These are phyloP conservation scores for Cnidoscolus chayamansa DNA, from an alignment of 441 rosid genomes.

Conservation along the genomic window DNA sequence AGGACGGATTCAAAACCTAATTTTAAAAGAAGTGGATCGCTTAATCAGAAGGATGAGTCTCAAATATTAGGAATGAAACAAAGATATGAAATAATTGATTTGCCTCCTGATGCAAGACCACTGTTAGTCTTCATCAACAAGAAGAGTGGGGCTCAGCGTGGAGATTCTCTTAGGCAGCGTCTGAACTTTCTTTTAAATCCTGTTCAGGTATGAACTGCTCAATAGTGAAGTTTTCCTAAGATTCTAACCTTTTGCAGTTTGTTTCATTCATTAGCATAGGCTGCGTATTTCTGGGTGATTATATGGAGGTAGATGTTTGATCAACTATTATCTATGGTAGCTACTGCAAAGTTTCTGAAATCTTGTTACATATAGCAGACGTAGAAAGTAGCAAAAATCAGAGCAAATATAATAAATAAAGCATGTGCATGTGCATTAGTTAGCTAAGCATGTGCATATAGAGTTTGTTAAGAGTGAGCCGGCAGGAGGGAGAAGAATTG, in stretches of 20 bases:
- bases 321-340: not conserved
- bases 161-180: conserved; percentile 78
- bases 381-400: no score
- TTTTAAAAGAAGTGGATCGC: conserved; percentile 62
- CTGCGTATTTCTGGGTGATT: not conserved
- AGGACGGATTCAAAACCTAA: conserved; percentile 47
- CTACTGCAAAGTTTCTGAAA: not conserved
- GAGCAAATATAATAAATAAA: no score
- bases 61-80: conserved; percentile 60
- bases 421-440: no score
- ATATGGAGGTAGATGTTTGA: not conserved
- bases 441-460: no score
- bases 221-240: not conserved
- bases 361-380: no score
- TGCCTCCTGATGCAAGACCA: conserved; percentile 89
- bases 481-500: no score
- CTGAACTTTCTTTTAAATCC: conserved; percentile 88
- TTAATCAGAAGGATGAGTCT: conserved; percentile 70
- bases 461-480: no score
- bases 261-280: not conserved
- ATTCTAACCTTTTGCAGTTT: not conserved
- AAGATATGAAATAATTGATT: conserved; percentile 74
- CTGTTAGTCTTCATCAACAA: conserved; percentile 88
- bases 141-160: conserved; percentile 95
- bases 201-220: conserved; percentile 61